A percentile compares a stretch with the other conserved stretches of the same genome.
Evolutionary conservation across 139 green algal species (phyloP).

Genomic region (Eudorina sp.): DNA sequence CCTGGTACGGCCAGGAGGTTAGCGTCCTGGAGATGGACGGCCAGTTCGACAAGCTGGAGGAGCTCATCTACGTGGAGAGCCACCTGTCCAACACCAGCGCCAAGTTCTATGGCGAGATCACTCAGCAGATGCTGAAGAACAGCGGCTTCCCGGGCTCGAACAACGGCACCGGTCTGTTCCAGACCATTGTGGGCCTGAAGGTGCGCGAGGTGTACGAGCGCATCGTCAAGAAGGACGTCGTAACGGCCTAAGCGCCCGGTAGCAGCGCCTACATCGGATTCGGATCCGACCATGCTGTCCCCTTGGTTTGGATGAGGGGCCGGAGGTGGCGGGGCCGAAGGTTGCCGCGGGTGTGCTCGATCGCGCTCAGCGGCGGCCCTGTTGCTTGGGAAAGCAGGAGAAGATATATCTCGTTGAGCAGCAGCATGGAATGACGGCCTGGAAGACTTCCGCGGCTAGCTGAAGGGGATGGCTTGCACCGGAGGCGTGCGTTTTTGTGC

Average conservation of each 20-base stretch:
- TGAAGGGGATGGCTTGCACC: no score
- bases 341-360: no score
- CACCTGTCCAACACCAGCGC: conserved; percentile 97
- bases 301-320: no score
- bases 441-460: no score
- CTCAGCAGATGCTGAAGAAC: conserved; percentile 99
- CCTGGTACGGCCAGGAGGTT: conserved; percentile 89
- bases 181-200: conserved; percentile 98
- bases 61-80: conserved; percentile 99
- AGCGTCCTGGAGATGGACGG: conserved; percentile 98
- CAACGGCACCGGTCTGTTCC: conserved; percentile 99
- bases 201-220: conserved; percentile 97
- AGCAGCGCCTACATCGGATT: no score
- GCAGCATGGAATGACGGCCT: no score
- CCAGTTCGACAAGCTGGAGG: conserved; percentile 99
- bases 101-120: conserved; percentile 99
- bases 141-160: conserved; percentile 96
- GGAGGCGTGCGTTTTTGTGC: no score
- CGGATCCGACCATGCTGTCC: no score
- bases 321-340: no score
- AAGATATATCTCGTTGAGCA: no score
- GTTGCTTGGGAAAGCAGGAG: no score
- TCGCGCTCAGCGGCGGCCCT: no score
- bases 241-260: conserved; percentile 48
- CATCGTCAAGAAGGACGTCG: conserved; percentile 87